Percentiles rank a stretch among this genome's conserved stretches.
These are phyloP conservation scores for Pseudocercospora musae DNA, from an alignment of 2,329 filamentous ascomycete genomes.

Conservation along the genomic window DNA sequence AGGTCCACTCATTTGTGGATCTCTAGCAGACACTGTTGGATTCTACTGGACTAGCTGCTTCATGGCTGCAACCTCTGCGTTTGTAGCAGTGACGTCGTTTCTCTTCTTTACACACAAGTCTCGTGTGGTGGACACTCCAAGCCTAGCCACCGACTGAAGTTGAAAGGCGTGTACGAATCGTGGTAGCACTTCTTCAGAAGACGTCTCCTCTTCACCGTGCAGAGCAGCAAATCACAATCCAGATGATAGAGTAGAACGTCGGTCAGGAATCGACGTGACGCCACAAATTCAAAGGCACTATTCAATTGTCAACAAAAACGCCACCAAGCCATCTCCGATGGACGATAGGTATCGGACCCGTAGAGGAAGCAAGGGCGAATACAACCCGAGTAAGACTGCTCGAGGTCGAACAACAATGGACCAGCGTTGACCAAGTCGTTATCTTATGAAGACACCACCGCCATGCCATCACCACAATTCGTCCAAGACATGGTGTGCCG, in stretches of 20 bases:
- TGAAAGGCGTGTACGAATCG: neutral
- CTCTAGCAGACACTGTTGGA: conserved; percentile 14
- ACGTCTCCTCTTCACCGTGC: neutral
- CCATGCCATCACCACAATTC: neutral
- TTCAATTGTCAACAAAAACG: neutral
- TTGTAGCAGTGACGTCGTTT: conserved; percentile 14
- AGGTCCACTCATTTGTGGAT: conserved; percentile 18
- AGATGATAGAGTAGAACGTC: neutral
- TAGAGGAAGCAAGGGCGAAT: neutral
- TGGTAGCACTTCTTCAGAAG: neutral
- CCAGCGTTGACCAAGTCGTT: neutral
- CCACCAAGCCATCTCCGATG: neutral
- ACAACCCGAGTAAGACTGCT: no score
- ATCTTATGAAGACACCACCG: neutral
- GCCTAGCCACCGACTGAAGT: neutral
- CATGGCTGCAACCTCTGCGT: conserved; percentile 6
- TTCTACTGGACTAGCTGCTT: conserved; percentile 18
- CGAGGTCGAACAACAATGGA: no score
- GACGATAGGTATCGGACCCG: neutral
- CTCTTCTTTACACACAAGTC: conserved; percentile 20
- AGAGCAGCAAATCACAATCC: neutral
- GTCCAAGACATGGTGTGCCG: neutral
- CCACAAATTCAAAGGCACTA: neutral
- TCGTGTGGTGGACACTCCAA: neutral
- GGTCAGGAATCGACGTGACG: neutral